phyloP scores from a whole-genome alignment of 768 basidiomycete genomes.

The Suillus discolor region DNA sequence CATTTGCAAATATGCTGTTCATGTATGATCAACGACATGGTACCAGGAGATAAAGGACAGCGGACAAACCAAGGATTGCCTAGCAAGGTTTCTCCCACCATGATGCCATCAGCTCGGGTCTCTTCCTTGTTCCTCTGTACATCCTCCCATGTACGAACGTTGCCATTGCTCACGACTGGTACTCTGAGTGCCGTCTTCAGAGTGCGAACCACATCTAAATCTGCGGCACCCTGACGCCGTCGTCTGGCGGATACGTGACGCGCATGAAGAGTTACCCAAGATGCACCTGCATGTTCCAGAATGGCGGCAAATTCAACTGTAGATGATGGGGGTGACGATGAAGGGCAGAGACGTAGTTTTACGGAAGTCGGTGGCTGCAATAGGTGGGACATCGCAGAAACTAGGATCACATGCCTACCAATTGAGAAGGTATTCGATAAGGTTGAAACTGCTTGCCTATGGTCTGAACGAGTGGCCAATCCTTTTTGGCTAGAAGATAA shows the following conservation, averaged over 20 bases:
- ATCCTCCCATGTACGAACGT: constrained; percentile 65
- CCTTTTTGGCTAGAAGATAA: constrained; percentile 71
- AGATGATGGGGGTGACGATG: constrained; percentile 39
- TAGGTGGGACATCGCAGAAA: constrained; percentile 63
- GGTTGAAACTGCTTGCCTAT: constrained; percentile 50
- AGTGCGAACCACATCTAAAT: constrained; percentile 57
- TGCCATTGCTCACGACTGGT: constrained; percentile 79
- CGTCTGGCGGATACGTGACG: constrained; percentile 70
- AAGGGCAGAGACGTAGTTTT: constrained; percentile 64
- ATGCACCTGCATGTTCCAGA: constrained; percentile 65
- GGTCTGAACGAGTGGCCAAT: constrained; percentile 67
- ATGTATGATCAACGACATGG: constrained; percentile 1
- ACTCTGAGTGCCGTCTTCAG: constrained; percentile 54
- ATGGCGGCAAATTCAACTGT: constrained; percentile 58
- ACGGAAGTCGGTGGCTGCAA: constrained; percentile 65
- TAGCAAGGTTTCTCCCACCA: constrained; percentile 81
- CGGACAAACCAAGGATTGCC: constrained; percentile 68
- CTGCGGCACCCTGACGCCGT: constrained; percentile 73
- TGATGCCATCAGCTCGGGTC: constrained; percentile 72
- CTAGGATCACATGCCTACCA: constrained; percentile 35
- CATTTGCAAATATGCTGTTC: constrained; percentile 57
- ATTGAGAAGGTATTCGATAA: not conserved
- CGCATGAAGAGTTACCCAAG: constrained; percentile 76
- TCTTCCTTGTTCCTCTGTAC: constrained; percentile 51
- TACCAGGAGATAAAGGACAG: not conserved